Evolutionary conservation across 164 flowering plant genomes (phyloP), one percentile per base, ranked within the genome.

Genomic region (Warburgia ugandensis): DNA sequence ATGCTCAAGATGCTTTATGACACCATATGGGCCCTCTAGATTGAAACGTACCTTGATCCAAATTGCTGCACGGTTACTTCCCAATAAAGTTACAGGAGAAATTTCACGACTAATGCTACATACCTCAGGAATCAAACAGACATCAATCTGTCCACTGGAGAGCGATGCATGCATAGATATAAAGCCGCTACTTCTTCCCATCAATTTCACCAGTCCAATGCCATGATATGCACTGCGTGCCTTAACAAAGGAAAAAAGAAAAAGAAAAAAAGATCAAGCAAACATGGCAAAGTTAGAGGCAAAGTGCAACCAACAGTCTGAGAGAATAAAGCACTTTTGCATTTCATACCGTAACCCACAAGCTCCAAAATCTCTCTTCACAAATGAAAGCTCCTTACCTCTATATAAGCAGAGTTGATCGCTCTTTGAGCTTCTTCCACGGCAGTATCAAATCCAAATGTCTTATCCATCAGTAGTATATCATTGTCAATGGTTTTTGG

Each of bases 131-230:
- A 73, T 73, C 61, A 73, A 55, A 55, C 77, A 73, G 20, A 73
- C 55, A 63, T 73, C 77, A 46, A 63, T 61, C 36, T 73, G 77
- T 25, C 77, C 77, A 56, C 73, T 69, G 20, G 77, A 56, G 56
- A 73, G 73, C 33, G 77, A 60, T 50, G 77, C 77, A 61, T 73
- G 77, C 77, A 73, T 73, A 14, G 77, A 69, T 50, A 73, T 73
- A 46, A 73, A 73, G 23, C 77, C 77, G 45, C 77, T 73, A 60
- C 69, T 69, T 73, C 77, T 69, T 61, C 77, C 77, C 77, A 69
- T 73, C 56, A 73, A 53, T 61, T 73, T 73, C 13, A 73, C 77
- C 46, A 73, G 35, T 29, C 77, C 77, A 63, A 73, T 69, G 27
- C 73, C 77, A 57, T 66, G 77, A 56, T 69, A 73, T 11, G 77